Conservation (phyloP, 768 basidiomycete species). For the Jaapia argillacea region DNA sequence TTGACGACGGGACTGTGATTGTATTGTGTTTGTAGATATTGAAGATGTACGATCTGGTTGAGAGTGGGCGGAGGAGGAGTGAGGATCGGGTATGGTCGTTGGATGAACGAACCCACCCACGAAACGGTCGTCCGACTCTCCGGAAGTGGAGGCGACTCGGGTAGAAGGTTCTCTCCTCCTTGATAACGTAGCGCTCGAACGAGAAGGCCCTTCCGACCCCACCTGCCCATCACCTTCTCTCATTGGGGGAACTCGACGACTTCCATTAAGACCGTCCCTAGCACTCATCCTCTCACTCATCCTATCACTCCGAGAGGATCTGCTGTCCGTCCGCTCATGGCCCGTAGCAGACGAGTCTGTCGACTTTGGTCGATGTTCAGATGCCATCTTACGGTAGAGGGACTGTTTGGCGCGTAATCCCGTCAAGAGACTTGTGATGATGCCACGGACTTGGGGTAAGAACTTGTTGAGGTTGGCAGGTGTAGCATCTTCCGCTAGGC, state of each 20-base stretch:
- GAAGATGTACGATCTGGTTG: slow-evolving; percentile 11
- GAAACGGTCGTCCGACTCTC: slow-evolving; percentile 30
- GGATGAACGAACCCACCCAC: slow-evolving; percentile 39
- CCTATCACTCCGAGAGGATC: slow-evolving; percentile 34
- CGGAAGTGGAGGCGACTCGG: slow-evolving; percentile 6
- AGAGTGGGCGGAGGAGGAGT: slow-evolving; percentile 6
- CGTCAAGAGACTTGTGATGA: slow-evolving; percentile 88
- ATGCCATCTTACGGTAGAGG: slow-evolving; percentile 67
- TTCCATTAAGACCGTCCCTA: slow-evolving; percentile 1
- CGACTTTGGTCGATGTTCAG: slow-evolving; percentile 44
- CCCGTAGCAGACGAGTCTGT: slow-evolving; percentile 30
- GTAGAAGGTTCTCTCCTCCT: slow-evolving; percentile 1
- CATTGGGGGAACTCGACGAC: not conserved
- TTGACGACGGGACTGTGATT: not conserved
- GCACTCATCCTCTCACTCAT: slow-evolving; percentile 31
- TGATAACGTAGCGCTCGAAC: slow-evolving; percentile 8
- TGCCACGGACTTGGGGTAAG: slow-evolving; percentile 82
- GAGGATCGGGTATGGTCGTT: slow-evolving; percentile 6
- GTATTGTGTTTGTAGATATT: no score
- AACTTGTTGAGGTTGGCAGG: slow-evolving; percentile 79
- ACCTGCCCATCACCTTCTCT: slow-evolving; percentile 25
- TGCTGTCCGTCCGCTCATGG: slow-evolving; percentile 47
- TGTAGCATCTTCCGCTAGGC: slow-evolving; percentile 84
- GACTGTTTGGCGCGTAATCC: slow-evolving; percentile 91
- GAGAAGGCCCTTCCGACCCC: slow-evolving; percentile 21